Evolutionary conservation across 2,329 filamentous ascomycete genomes (phyloP), one percentile per base, ranked within the genome.

Genomic region (Zasmidium citrigriseum): DNA sequence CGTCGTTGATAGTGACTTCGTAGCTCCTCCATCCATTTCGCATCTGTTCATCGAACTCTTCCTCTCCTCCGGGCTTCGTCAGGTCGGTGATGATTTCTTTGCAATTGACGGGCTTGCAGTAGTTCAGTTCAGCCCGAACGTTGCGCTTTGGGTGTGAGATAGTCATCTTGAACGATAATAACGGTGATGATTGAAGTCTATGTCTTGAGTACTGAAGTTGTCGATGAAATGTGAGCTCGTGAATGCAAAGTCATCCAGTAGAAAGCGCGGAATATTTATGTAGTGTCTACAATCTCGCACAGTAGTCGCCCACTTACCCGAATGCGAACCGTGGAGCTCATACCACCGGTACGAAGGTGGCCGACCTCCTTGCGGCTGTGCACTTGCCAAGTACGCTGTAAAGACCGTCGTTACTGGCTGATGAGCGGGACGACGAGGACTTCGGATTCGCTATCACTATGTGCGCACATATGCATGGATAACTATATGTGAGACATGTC

Each of bases 1-100:
- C 49, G 52, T 69, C 64, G 22, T 59, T 45, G 21, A 69, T 46
- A 11, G 46, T 61, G 1, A 44, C 38, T 2, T 41, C 20, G 41
- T 52, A 22, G 9, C 23, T 18, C 1, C 3, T 25, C 14, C 16
- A 29, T 34, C n/a, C 18, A 7, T 34, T 22, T 14, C 46, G n/a
- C 11, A 16, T n/a, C 4, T 52, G 25, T 9, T 34, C 46, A 4
- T 52, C 48, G 24, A 46, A 54, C 11, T 24, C 4, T 9, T 24
- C 23, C 22, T 55, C 52, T 14, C 51, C 56, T 16, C 52, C 56
- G 14, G 56, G 51, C 34, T 58, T 51, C 2, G 45, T 54, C 27
- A 54, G 55, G 29, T 55, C 56, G 10, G 24, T 58, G 9, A 20
- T 23, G 7, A 53, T 22, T 4, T 4, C 14, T n/a, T 58, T 55